A percentile compares a stretch with the other conserved stretches of the same genome.
phyloP scores from a whole-genome alignment of 176 grass and related monocot species.

The Olyra latifolia region DNA sequence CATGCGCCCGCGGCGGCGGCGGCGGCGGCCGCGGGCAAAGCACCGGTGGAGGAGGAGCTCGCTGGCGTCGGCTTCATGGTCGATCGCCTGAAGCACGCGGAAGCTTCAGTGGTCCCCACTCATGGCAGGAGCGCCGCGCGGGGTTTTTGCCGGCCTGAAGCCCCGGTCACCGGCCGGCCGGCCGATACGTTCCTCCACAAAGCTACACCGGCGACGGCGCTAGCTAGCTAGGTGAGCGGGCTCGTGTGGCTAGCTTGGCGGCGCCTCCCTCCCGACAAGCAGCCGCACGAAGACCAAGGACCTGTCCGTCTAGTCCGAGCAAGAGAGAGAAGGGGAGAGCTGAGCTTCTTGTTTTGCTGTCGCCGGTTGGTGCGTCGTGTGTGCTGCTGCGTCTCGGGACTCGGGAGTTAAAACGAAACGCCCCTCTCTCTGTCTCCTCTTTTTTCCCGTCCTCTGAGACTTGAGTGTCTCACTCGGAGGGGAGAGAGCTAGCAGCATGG shows the following conservation, averaged over 20 bases:
- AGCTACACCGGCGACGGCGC: constrained; percentile 1
- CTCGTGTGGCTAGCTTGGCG: not conserved
- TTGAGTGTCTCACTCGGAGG: not conserved
- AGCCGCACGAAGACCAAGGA: constrained; percentile 36
- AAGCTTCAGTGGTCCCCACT: not conserved
- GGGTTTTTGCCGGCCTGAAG: not conserved
- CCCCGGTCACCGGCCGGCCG: not conserved
- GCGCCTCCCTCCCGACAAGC: constrained; percentile 34
- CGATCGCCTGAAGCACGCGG: not conserved
- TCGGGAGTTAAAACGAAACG: constrained; percentile 43
- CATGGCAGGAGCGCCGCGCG: constrained; percentile 15
- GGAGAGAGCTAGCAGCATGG: not conserved
- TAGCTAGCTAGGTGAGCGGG: not conserved
- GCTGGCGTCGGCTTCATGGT: constrained; percentile 46
- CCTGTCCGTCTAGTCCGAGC: constrained; percentile 10
- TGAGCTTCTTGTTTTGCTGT: constrained; percentile 14
- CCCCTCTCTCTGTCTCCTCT: constrained; percentile 11
- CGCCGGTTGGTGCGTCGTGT: constrained; percentile 25
- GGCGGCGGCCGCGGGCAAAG: not conserved
- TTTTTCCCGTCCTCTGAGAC: not conserved
- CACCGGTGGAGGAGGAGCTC: constrained; percentile 28
- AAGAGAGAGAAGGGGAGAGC: not conserved
- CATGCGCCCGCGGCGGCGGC: constrained; percentile 12
- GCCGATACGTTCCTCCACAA: not conserved
- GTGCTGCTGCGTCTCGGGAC: constrained; percentile 43